These are phyloP conservation scores for Psilocybe cyanescens DNA, from an alignment of 768 basidiomycete species.

Conservation along the genomic window DNA sequence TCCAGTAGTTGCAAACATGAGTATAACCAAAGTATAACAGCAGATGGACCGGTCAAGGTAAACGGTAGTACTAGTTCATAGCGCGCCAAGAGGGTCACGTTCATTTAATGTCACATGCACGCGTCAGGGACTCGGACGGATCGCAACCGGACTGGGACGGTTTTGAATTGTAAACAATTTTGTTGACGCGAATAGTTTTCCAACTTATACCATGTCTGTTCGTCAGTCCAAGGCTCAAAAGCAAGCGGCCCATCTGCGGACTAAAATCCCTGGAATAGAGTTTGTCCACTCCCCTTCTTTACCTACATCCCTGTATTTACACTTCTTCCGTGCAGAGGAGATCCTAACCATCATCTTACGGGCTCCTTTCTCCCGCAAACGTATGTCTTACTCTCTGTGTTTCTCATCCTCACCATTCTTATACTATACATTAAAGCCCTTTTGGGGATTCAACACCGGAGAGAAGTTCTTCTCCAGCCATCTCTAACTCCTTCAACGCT, in stretches of 20 bases:
- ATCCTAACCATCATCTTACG: slow-evolving; percentile 62
- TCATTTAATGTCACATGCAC: slow-evolving; percentile 5
- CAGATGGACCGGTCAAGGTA: no score
- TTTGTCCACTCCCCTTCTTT: slow-evolving; percentile 4
- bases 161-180: neutral
- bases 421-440: slow-evolving; percentile 33
- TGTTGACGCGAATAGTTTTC: neutral
- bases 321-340: slow-evolving; percentile 40
- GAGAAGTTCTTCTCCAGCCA: slow-evolving; percentile 37
- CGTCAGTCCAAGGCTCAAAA: slow-evolving; percentile 11
- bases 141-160: neutral
- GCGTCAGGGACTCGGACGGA: neutral
- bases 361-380: slow-evolving; percentile 69
- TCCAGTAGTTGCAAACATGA: slow-evolving; percentile 67
- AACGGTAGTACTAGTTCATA: no score
- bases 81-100: slow-evolving; percentile 12
- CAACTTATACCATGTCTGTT: slow-evolving; percentile 11
- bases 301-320: neutral
- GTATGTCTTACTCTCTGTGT: slow-evolving; percentile 38
- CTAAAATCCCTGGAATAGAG: slow-evolving; percentile 15
- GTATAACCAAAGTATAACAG: no score
- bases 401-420: neutral
- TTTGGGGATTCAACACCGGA: slow-evolving; percentile 34
- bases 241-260: slow-evolving; percentile 11
- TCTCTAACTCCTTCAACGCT: slow-evolving; percentile 10